phyloP scores from a whole-genome alignment of 2,329 filamentous ascomycete genomes.

The Tolypocladium paradoxum region DNA sequence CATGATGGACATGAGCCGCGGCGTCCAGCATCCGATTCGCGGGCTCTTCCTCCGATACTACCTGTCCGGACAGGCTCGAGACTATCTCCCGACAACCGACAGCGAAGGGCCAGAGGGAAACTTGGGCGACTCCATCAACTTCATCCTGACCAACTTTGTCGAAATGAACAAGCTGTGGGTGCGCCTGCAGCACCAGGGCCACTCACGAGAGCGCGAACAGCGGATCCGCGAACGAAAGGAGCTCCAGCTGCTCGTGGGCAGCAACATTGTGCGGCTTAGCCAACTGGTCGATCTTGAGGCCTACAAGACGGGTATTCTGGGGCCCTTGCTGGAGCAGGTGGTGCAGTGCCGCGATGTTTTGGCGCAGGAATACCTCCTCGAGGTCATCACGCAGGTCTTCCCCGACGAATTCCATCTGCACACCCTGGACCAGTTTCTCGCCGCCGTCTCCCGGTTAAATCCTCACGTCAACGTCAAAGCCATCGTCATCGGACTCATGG shows the following conservation, averaged over 20 bases:
- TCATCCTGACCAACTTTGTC: slow-evolving; percentile 95
- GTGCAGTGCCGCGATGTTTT: slow-evolving; percentile 96
- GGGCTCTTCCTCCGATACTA: slow-evolving; percentile 95
- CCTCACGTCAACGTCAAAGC: slow-evolving; percentile 96
- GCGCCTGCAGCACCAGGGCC: slow-evolving; percentile 89
- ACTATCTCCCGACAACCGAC: slow-evolving; percentile 70
- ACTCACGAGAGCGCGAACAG: slow-evolving; percentile 88
- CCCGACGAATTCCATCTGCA: slow-evolving; percentile 97
- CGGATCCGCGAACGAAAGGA: slow-evolving; percentile 91
- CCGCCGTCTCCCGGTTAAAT: slow-evolving; percentile 83
- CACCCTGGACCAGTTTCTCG: slow-evolving; percentile 89
- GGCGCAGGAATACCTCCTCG: slow-evolving; percentile 91
- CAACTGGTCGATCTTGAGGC: slow-evolving; percentile 90
- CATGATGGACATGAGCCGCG: slow-evolving; percentile 99
- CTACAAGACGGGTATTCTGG: slow-evolving; percentile 84
- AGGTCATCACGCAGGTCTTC: slow-evolving; percentile 98
- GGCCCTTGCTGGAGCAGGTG: slow-evolving; percentile 86
- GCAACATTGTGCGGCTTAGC: slow-evolving; percentile 89
- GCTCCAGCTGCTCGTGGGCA: slow-evolving; percentile 88
- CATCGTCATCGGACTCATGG: slow-evolving; percentile 97
- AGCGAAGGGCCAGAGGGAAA: slow-evolving; percentile 92
- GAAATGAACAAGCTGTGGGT: slow-evolving; percentile 99
- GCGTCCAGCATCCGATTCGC: slow-evolving; percentile 92
- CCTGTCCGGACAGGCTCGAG: slow-evolving; percentile 85
- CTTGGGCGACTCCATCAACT: slow-evolving; percentile 93